phyloP scores from a whole-genome alignment of 495 filamentous ascomycete species.

The Aspergillus baeticus region DNA sequence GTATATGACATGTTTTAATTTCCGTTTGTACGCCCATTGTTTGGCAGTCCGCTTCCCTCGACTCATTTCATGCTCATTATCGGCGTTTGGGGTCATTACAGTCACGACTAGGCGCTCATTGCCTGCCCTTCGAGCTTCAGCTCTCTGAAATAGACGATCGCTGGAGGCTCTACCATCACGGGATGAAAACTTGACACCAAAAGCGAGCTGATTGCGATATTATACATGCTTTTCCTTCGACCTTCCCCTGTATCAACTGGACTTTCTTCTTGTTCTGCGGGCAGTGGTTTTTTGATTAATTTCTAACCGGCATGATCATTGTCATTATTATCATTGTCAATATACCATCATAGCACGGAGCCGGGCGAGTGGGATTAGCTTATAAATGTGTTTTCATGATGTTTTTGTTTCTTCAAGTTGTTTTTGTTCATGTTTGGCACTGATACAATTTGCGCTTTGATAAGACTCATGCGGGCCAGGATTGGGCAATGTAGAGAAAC shows the following conservation, averaged over 20 bases:
- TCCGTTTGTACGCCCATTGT: slow-evolving; percentile 17
- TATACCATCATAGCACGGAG: slow-evolving; percentile 33
- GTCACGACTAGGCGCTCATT: too few species aligned
- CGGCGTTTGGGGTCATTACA: slow-evolving; percentile 32
- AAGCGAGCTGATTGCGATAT: slow-evolving; percentile 5
- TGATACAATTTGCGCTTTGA: slow-evolving; percentile 7
- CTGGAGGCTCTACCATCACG: background rate
- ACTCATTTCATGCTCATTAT: slow-evolving; percentile 26
- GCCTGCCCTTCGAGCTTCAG: too few species aligned
- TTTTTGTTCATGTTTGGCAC: slow-evolving; percentile 11
- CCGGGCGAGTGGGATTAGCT: slow-evolving; percentile 29
- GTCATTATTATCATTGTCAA: slow-evolving; percentile 25
- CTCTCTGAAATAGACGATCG: too few species aligned
- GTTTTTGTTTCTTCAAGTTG: slow-evolving; percentile 15
- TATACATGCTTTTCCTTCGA: slow-evolving; percentile 13
- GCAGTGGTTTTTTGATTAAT: slow-evolving; percentile 20
- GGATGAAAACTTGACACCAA: background rate
- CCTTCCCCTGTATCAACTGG: background rate
- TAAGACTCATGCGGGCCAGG: slow-evolving; percentile 19
- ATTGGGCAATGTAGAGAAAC: slow-evolving; percentile 19
- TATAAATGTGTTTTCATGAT: slow-evolving; percentile 21
- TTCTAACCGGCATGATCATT: slow-evolving; percentile 25
- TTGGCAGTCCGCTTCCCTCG: slow-evolving; percentile 21
- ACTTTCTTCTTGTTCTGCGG: slow-evolving; percentile 13
- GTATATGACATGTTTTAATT: slow-evolving; percentile 23